These are phyloP conservation scores for Carex scoparia DNA, from an alignment of 176 grass and related monocot species.

Conservation along the genomic window DNA sequence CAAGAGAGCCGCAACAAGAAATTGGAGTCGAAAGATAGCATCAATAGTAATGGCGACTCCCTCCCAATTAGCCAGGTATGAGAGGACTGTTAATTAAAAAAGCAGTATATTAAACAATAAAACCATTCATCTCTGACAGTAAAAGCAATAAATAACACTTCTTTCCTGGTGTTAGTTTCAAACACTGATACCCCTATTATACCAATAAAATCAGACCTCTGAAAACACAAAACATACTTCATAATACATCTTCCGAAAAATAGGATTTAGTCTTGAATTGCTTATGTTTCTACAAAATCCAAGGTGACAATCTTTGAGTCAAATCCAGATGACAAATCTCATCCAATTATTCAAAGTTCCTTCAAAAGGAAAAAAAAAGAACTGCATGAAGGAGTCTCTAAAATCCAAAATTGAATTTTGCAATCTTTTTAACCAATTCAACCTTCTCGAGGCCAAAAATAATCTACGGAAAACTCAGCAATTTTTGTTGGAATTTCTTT, in stretches of 20 bases:
- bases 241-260: not conserved
- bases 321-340: not conserved
- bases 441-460: not conserved
- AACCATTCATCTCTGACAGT: not conserved
- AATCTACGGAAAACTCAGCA: not conserved
- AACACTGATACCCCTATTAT: not conserved
- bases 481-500: not conserved
- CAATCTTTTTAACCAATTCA: not conserved
- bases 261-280: not conserved
- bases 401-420: not conserved
- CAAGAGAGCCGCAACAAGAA: conserved; percentile 59
- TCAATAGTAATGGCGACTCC: not conserved
- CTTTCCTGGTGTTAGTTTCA: not conserved
- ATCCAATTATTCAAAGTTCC: not conserved
- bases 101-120: too few relatives aligned
- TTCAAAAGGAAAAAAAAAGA: not conserved
- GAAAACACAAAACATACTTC: too few relatives aligned
- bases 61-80: conserved; percentile 35
- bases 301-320: not conserved
- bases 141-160: not conserved
- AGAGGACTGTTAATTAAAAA: too few relatives aligned
- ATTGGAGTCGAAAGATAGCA: conserved; percentile 23
- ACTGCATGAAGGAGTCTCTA: not conserved
- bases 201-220: not conserved
- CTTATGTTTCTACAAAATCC: not conserved